Evolutionary conservation across 225 moss, liverwort and hornwort species (phyloP), one percentile per base, ranked within the genome.

Genomic region (Thuidium tamariscinum): DNA sequence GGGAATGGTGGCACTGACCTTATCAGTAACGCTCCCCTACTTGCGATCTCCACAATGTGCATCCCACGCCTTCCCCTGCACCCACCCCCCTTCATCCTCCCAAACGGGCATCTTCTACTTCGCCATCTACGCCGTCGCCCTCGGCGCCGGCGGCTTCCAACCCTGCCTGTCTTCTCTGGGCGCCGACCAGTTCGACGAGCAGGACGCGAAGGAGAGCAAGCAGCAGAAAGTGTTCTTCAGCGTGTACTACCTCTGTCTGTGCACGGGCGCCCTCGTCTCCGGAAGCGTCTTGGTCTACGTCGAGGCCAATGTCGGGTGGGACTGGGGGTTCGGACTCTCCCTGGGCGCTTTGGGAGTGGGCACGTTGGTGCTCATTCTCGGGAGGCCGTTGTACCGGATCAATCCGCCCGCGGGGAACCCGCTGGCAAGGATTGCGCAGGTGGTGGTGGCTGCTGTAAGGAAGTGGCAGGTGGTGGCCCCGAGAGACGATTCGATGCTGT

Each of bases 181-280:
- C 85, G 97, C 94, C 11, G 96, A 96, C 83, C 97, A 97, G 69
- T 97, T 96, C 83, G 93, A 97, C 83, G 94, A 96, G 60, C 88
- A 88, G 56, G 92, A 95, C 51, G 85, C 88, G 16, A 86, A 88
- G 51, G 95, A 97, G 86, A 92, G 92, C 89, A 93, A 94, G 86
- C 95, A 93, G 49, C 95, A 95, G 85, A 93, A 90, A 55, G 80
- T 93, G 22, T 97, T 95, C 86, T 95, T 97, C 90, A 96, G 95
- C 83, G 90, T 94, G 49, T 97, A 92, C 74, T 97, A 95, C 87
- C 89, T 95, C 44, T 90, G 91, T 27, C 91, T 96, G 49, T 93
- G 94, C 81, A 87, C 85, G 4, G 95, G 94, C 7, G 94, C 95
- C 13, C 86, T 97, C 27, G 87, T 97, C 14, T 86, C 95, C 6